Base-by-base conservation (phyloP, 495 filamentous ascomycete species). In the Xylaria longipes region DNA sequence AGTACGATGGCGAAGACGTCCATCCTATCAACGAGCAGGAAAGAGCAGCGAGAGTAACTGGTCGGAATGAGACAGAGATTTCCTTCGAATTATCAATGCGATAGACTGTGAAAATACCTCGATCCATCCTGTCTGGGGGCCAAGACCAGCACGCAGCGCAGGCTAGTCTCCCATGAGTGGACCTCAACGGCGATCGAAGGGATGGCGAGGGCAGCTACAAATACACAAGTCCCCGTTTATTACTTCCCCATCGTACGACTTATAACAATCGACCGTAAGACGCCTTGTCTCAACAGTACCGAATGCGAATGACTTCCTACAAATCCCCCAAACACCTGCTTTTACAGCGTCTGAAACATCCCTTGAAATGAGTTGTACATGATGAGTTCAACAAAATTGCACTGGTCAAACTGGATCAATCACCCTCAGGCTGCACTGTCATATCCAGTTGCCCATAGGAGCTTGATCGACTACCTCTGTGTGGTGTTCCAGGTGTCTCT, bases 381-480 rank as follows among this genome's bases (percentile, higher is more conserved):
- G 12, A 41, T 45, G 31, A 63, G 15, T 9, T 35, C 25, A 20
- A 35, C 33, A 35, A 64, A 43, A 62, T 70, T 27, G 3, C 7
- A 43, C 33, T 14, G 5, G 7, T 12, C 11, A 64, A 64, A 5
- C 8, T 56, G 43, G n/a, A 14, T 37, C 29, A 8, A 39, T 29
- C 25, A 6, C 60, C 20, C 56, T 37, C n/a, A 46, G 50, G 46
- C 65, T 14, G 8, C 35, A 27, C 22, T 62, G 54, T 71, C 71
- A 77, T 15, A 75, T 77, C 77, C 75, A 75, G 70, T 78, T 77
- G 12, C 75, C 77, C 45, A 50, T 39, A 50, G 73, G 75, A 14
- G 39, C 58, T 31, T 68, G 67, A 25, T 52, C 45, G 37, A 29
- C 20, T 22, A 29, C 61, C 54, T 61, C 35, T 39, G 25, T 14